Evolutionary conservation across 2,329 filamentous ascomycete species (phyloP).

Genomic region (Hypoxylon sp.): DNA sequence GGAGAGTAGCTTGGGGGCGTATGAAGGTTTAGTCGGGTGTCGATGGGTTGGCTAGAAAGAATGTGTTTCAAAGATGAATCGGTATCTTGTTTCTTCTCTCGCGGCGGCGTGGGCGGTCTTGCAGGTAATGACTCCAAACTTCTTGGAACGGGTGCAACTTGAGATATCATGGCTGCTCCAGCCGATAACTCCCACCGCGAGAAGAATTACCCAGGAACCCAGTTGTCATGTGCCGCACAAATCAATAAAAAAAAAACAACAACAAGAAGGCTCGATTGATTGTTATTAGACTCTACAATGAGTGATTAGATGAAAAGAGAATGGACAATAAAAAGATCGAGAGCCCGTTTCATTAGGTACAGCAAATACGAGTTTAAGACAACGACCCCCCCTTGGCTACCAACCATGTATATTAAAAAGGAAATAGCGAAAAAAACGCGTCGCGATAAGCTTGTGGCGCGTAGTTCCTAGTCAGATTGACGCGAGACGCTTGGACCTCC

Average conservation of each 20-base stretch:
- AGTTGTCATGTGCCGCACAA: conserved; percentile 44
- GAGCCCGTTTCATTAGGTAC: conserved; percentile 10
- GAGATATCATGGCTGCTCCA: conserved; percentile 59
- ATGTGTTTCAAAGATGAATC: conserved; percentile 56
- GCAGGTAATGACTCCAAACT: conserved; percentile 68
- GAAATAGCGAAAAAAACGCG: conserved; percentile 36
- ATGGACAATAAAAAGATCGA: conserved; percentile 20
- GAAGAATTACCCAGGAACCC: conserved; percentile 32
- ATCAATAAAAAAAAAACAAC: conserved; percentile 25
- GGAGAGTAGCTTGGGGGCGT: conserved; percentile 69
- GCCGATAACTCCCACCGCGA: conserved; percentile 50
- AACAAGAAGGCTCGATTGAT: conserved; percentile 24
- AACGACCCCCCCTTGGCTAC: conserved; percentile 23
- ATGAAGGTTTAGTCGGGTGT: conserved; percentile 61
- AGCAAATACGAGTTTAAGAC: conserved; percentile 24
- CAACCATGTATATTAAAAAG: conserved; percentile 14
- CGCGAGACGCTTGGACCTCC: conserved; percentile 40
- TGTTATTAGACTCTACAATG: conserved; percentile 13
- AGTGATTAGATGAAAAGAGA: conserved; percentile 14
- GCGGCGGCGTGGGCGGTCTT: conserved; percentile 78
- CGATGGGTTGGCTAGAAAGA: conserved; percentile 58
- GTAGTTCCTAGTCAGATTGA: conserved; percentile 26
- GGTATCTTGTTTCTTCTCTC: conserved; percentile 63
- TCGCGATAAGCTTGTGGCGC: conserved; percentile 42
- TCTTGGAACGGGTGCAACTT: conserved; percentile 55